Conservation (phyloP, 306 rosid species). For the Argentina anserina region DNA sequence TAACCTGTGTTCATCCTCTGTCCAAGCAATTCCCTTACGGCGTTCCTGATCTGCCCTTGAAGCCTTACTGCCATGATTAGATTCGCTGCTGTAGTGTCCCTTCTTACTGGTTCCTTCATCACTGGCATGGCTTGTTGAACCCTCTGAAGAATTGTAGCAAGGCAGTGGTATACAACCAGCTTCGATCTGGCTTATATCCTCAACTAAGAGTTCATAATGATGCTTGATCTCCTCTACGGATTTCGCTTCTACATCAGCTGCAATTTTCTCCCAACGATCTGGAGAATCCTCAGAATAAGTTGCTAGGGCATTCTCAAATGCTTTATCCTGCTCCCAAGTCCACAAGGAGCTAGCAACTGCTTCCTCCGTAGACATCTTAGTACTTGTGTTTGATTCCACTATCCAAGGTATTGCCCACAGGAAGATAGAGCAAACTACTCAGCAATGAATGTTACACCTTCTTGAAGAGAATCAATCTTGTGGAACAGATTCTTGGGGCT, state of each 20-base stretch:
- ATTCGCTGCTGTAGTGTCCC: conserved; percentile 47
- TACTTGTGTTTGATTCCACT: conserved; percentile 24
- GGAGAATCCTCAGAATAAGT: conserved; percentile 61
- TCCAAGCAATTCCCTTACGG: conserved; percentile 98
- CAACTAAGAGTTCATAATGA: conserved; percentile 78
- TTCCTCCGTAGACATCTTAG: conserved; percentile 65
- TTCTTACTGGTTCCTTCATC: conserved; percentile 79
- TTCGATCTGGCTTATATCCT: conserved; percentile 74
- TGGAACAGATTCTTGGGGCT: conserved; percentile 21
- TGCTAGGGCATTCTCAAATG: conserved; percentile 85
- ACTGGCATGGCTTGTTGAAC: conserved; percentile 63
- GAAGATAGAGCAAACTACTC: conserved; percentile 32
- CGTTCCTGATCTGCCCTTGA: conserved; percentile 95
- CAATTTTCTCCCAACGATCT: conserved; percentile 92
- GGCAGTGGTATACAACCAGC: conserved; percentile 88
- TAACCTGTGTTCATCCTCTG: conserved; percentile 97
- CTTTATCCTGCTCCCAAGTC: conserved; percentile 89
- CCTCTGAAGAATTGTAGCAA: conserved; percentile 70
- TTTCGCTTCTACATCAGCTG: conserved; percentile 77
- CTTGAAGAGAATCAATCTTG: conserved; percentile 16
- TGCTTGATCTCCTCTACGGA: conserved; percentile 66
- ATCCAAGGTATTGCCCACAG: conserved; percentile 23
- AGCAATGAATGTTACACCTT: conserved; percentile 35
- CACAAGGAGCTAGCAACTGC: conserved; percentile 64
- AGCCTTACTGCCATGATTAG: conserved; percentile 75